Conservation (phyloP, 345 rosid species). For the Erodium maritimum region DNA sequence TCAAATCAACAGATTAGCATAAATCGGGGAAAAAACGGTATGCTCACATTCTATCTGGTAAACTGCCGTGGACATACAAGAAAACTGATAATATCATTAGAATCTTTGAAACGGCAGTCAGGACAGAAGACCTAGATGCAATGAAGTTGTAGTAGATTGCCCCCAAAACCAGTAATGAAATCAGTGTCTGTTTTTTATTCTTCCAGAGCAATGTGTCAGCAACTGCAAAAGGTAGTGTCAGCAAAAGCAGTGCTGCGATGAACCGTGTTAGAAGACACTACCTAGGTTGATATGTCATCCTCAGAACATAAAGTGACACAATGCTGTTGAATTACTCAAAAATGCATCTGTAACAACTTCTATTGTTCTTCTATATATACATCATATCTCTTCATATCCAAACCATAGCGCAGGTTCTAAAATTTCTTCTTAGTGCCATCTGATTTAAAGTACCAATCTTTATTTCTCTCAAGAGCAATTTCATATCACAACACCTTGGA, state of each 20-base stretch:
- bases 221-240: constrained; percentile 41
- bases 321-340: not conserved
- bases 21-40: constrained; percentile 6
- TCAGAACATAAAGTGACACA: not conserved
- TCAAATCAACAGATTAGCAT: constrained; percentile 1
- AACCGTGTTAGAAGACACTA: too few relatives aligned
- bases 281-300: too few relatives aligned
- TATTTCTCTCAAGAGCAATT: not conserved
- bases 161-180: constrained; percentile 34
- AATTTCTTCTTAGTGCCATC: too few relatives aligned
- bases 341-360: too few relatives aligned
- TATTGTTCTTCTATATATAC: too few relatives aligned
- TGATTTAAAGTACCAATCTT: not conserved
- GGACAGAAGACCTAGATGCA: constrained; percentile 45
- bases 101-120: constrained; percentile 58
- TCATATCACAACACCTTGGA: not conserved
- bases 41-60: constrained; percentile 74
- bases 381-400: too few relatives aligned
- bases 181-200: constrained; percentile 56
- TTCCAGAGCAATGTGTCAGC: constrained; percentile 84
- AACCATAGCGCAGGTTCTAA: too few relatives aligned
- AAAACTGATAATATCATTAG: constrained; percentile 42
- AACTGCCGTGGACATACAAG: constrained; percentile 64
- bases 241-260: constrained; percentile 3
- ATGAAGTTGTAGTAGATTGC: constrained; percentile 62